These are phyloP conservation scores for Penicillium sp. DNA, from an alignment of 2,329 filamentous ascomycete species.

Conservation along the genomic window DNA sequence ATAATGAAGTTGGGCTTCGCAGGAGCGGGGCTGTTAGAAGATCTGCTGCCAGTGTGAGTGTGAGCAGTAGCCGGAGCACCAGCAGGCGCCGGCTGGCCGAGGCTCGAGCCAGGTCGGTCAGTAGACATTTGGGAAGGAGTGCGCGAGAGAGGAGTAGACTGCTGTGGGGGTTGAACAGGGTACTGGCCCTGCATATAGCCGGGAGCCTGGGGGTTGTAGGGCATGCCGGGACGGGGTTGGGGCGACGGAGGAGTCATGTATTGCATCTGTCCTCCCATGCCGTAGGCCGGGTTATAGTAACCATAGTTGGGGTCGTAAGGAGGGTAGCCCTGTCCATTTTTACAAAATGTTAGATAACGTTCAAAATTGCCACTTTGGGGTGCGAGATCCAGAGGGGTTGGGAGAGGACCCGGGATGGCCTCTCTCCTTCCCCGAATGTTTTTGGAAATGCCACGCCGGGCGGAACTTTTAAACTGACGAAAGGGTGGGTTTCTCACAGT, in stretches of 20 bases:
- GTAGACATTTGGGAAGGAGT: conserved; percentile 76
- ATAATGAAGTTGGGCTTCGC: conserved; percentile 64
- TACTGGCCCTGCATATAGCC: conserved; percentile 55
- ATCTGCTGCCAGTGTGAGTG: conserved; percentile 54
- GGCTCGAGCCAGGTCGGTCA: conserved; percentile 62
- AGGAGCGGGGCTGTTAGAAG: conserved; percentile 58
- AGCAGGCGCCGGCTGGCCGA: conserved; percentile 55
- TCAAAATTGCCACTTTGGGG: conserved; percentile 72
- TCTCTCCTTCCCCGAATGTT: background rate
- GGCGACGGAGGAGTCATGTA: conserved; percentile 48
- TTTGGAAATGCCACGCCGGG: conserved; percentile 30
- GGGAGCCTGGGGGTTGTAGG: conserved; percentile 47
- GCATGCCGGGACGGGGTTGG: conserved; percentile 49
- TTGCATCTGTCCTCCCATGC: conserved; percentile 40
- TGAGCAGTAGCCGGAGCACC: conserved; percentile 52
- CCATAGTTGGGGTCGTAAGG: conserved; percentile 20
- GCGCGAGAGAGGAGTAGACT: conserved; percentile 74
- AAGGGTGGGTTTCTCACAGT: conserved; percentile 57
- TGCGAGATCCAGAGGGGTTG: conserved; percentile 58
- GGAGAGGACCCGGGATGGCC: background rate
- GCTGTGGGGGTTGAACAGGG: conserved; percentile 49
- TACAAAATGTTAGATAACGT: conserved; percentile 65
- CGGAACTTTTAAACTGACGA: conserved; percentile 29
- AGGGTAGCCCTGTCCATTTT: conserved; percentile 62
- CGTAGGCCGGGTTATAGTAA: conserved; percentile 51